Conservation (phyloP, 805 yeast species). For the Kurtzmaniella cleridarum region DNA sequence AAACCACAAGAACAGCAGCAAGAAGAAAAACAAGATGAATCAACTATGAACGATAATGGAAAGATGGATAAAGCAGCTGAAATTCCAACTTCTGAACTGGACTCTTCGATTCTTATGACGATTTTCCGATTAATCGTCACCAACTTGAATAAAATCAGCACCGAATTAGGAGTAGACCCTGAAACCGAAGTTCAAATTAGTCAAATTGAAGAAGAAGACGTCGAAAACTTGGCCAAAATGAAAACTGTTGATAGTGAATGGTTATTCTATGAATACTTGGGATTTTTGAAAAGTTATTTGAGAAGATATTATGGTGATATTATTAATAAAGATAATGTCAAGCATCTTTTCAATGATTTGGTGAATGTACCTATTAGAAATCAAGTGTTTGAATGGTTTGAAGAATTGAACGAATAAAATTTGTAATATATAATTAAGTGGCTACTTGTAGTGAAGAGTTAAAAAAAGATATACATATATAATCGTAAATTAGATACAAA, state of each 20-base stretch:
- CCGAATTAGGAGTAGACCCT: conserved; percentile 11
- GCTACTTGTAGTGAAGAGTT: no score
- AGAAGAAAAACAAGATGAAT: no score
- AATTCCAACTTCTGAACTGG: neutral
- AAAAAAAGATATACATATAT: no score
- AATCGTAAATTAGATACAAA: neutral
- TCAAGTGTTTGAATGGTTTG: conserved; percentile 17
- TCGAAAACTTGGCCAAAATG: conserved; percentile 17
- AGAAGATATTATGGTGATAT: conserved; percentile 17
- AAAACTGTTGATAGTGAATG: conserved; percentile 30
- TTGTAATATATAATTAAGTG: neutral
- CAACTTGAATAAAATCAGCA: conserved; percentile 24
- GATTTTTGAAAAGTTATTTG: conserved; percentile 34
- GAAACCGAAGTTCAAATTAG: conserved; percentile 17
- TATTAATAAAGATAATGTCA: conserved; percentile 11
- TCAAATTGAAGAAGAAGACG: conserved; percentile 22
- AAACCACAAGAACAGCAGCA: no score
- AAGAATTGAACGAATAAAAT: conserved; percentile 8
- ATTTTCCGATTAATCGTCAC: conserved; percentile 21
- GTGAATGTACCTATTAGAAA: conserved; percentile 16
- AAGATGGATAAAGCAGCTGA: neutral
- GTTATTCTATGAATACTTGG: conserved; percentile 38
- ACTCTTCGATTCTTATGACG: neutral
- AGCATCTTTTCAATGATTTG: conserved; percentile 12
- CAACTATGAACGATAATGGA: no score